Conservation (phyloP, 352 stramenopile species). For the Hyaloperonospora brassicae region DNA sequence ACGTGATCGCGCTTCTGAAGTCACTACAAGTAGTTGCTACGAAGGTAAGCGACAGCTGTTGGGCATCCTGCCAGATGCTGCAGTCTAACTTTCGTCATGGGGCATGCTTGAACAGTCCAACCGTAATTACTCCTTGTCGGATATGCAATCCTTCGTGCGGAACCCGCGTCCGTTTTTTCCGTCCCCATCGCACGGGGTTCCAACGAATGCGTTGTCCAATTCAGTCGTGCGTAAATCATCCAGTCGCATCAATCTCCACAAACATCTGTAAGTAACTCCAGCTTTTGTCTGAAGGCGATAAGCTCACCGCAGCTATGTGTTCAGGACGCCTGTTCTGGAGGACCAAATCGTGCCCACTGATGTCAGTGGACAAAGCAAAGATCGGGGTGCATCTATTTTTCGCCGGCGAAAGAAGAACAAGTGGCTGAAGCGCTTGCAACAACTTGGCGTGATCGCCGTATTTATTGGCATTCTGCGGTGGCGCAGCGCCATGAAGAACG, state of each 20-base stretch:
- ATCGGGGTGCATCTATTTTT: conserved; percentile 12
- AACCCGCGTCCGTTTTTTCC: conserved; percentile 45
- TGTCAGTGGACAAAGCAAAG: conserved; percentile 15
- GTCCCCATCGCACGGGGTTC: conserved; percentile 39
- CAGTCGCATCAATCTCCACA: conserved; percentile 48
- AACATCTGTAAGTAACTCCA: conserved; percentile 34
- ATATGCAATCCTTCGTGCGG: conserved; percentile 76
- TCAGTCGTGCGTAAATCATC: conserved; percentile 43
- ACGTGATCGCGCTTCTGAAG: conserved; percentile 90
- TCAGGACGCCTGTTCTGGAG: conserved; percentile 58
- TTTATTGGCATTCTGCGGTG: conserved; percentile 39
- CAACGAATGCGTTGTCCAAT: conserved; percentile 37
- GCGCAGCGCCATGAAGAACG: conserved; percentile 38
- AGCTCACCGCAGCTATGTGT: conserved; percentile 3
- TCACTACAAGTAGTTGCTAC: conserved; percentile 65
- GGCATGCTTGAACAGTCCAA: conserved; percentile 41
- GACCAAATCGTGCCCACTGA: conserved; percentile 38
- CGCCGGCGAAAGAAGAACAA: conserved; percentile 20
- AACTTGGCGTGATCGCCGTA: conserved; percentile 32
- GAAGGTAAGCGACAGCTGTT: conserved; percentile 36
- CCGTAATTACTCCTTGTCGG: conserved; percentile 72
- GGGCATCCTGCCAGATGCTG: neutral
- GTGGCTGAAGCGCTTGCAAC: conserved; percentile 32
- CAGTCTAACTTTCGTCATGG: neutral
- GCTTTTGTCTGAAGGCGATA: neutral